Percentiles rank a stretch among this genome's conserved stretches.
phyloP scores from a whole-genome alignment of 164 flowering plant species.

The Vitis riparia region DNA sequence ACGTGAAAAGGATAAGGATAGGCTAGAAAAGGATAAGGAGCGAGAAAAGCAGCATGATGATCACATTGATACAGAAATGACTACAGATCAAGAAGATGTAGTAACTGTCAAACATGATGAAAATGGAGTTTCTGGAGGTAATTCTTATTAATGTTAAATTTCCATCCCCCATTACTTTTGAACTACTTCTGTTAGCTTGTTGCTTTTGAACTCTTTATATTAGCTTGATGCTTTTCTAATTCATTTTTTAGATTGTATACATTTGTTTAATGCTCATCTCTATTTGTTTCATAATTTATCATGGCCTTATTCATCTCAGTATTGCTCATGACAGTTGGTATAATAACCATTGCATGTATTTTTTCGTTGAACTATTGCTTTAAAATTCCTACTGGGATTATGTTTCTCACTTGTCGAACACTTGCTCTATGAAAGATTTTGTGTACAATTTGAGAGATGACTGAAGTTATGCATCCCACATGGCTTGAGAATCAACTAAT shows the following conservation, averaged over 20 bases:
- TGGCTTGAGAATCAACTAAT: too few relatives aligned
- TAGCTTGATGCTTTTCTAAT: background rate
- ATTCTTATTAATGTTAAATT: background rate
- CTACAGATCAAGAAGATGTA: constrained; percentile 49
- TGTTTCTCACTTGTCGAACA: too few relatives aligned
- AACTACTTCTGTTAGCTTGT: background rate
- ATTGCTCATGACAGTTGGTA: too few relatives aligned
- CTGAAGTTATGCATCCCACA: too few relatives aligned
- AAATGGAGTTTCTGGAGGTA: constrained; percentile 59
- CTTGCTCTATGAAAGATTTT: too few relatives aligned
- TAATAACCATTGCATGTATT: too few relatives aligned
- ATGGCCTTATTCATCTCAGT: too few relatives aligned
- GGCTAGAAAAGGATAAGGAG: constrained; percentile 40
- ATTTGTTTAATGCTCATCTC: background rate
- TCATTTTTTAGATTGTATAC: background rate
- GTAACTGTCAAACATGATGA: constrained; percentile 47
- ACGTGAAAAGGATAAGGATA: constrained; percentile 21
- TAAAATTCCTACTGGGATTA: too few relatives aligned
- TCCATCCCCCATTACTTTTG: background rate
- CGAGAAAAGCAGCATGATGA: constrained; percentile 58
- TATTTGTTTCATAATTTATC: too few relatives aligned
- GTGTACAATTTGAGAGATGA: too few relatives aligned
- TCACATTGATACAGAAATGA: constrained; percentile 34
- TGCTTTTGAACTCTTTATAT: background rate
- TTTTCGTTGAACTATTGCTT: too few relatives aligned